These are phyloP conservation scores for Cryomyces minteri DNA, from an alignment of 495 filamentous ascomycete genomes.

Conservation along the genomic window DNA sequence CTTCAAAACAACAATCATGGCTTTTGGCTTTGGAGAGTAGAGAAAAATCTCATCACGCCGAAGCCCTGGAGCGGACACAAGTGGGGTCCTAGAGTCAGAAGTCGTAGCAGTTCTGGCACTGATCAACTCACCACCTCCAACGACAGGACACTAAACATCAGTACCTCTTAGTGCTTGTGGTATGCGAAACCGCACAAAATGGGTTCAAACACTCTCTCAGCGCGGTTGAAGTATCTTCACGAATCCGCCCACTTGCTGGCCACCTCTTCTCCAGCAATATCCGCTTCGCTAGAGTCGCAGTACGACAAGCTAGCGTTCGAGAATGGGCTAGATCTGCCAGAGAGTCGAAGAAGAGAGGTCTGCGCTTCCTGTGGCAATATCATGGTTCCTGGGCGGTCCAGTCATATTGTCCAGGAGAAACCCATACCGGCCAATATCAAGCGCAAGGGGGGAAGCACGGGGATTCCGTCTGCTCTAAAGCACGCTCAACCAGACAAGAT, in stretches of 20 bases:
- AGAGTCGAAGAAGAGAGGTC: conserved; percentile 21
- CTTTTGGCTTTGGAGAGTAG: too few species aligned
- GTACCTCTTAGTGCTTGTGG: too few species aligned
- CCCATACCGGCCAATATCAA: background rate
- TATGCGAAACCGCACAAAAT: too few species aligned
- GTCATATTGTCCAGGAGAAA: conserved; percentile 19
- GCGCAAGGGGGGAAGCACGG: background rate
- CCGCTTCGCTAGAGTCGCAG: conserved; percentile 27
- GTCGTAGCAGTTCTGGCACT: too few species aligned
- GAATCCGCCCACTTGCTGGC: conserved; percentile 26
- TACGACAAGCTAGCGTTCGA: conserved; percentile 24
- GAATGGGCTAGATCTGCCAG: conserved; percentile 22
- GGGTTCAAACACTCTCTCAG: background rate
- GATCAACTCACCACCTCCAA: too few species aligned
- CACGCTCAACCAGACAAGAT: background rate
- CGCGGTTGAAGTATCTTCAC: conserved; percentile 26
- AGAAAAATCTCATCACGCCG: too few species aligned
- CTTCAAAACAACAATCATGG: too few species aligned
- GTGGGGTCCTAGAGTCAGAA: too few species aligned
- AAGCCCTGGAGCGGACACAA: too few species aligned
- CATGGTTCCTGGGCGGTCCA: conserved; percentile 25
- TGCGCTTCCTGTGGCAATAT: conserved; percentile 35
- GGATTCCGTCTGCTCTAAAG: background rate
- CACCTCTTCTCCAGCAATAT: conserved; percentile 26
- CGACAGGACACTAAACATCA: too few species aligned